phyloP scores from a whole-genome alignment of 352 stramenopile species.

The Phytophthora pseudosyringae region DNA sequence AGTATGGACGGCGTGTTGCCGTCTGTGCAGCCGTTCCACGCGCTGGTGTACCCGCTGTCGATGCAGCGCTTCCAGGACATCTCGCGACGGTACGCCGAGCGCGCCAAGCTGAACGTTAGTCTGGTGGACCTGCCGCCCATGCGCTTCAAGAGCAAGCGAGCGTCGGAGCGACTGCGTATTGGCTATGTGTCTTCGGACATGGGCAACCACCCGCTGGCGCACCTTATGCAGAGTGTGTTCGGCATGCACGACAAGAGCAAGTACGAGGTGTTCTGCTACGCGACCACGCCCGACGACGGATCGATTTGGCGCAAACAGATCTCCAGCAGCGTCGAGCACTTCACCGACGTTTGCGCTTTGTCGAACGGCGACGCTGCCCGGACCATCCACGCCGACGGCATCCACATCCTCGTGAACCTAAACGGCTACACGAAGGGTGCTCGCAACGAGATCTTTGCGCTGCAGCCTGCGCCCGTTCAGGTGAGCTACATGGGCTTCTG shows the following conservation, averaged over 20 bases:
- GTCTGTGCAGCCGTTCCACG: constrained; percentile 94
- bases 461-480: constrained; percentile 90
- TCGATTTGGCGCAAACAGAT: constrained; percentile 88
- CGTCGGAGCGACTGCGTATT: constrained; percentile 76
- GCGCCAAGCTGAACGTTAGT: constrained; percentile 87
- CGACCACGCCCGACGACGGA: constrained; percentile 77
- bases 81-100: constrained; percentile 76
- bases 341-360: constrained; percentile 80
- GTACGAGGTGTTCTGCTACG: constrained; percentile 94
- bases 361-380: constrained; percentile 74
- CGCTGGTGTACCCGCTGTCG: constrained; percentile 90
- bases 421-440: constrained; percentile 95
- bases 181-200: constrained; percentile 93
- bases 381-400: constrained; percentile 83
- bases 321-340: constrained; percentile 86
- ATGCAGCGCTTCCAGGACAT: constrained; percentile 84
- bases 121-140: constrained; percentile 85
- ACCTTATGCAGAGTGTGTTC: constrained; percentile 93
- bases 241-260: constrained; percentile 85
- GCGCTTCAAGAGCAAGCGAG: constrained; percentile 70
- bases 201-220: constrained; percentile 91
- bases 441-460: constrained; percentile 93
- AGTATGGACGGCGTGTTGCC: constrained; percentile 69
- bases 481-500: constrained; percentile 92
- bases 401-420: constrained; percentile 93